A percentile compares a stretch with the other conserved stretches of the same genome.
Evolutionary conservation across 768 basidiomycete genomes (phyloP).

Genomic region (Boletus sp.): DNA sequence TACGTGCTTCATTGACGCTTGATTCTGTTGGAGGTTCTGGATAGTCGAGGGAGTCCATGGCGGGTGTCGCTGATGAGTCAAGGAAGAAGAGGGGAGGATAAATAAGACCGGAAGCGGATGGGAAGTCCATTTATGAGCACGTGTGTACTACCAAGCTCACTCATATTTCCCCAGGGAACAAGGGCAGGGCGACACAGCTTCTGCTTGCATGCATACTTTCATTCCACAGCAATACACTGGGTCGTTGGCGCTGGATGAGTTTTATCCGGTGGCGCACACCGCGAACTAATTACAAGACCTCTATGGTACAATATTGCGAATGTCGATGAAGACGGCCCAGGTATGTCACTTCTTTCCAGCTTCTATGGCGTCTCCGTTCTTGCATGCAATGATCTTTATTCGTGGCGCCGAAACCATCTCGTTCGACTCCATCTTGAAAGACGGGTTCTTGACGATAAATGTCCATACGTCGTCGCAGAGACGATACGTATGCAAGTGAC

Average conservation of each 20-base stretch:
- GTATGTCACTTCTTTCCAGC: conserved; percentile 67
- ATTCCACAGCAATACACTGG: conserved; percentile 16
- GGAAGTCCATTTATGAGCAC: conserved; percentile 23
- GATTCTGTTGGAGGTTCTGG: conserved; percentile 61
- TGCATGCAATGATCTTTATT: conserved; percentile 98
- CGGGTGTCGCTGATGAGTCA: conserved; percentile 3
- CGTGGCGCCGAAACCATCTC: conserved; percentile 69
- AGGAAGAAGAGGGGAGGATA: conserved; percentile 6
- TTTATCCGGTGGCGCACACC: conserved; percentile 33
- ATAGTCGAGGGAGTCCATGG: conserved; percentile 34
- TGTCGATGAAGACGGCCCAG: neutral
- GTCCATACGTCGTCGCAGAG: conserved; percentile 98
- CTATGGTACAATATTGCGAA: conserved; percentile 23
- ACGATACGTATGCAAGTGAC: conserved; percentile 88
- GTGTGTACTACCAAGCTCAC: conserved; percentile 12
- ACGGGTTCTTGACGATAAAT: conserved; percentile 90
- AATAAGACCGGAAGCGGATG: conserved; percentile 19
- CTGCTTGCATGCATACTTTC: neutral
- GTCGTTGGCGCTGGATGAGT: too few species aligned
- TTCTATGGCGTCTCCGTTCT: conserved; percentile 88
- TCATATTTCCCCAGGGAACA: neutral
- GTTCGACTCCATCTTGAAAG: conserved; percentile 94
- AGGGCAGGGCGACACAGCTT: neutral
- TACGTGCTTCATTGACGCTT: conserved; percentile 52
- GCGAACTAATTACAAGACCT: conserved; percentile 25